Base-by-base conservation (phyloP, 176 grass and related monocot genomes). In the Urochloa ruziziensis region DNA sequence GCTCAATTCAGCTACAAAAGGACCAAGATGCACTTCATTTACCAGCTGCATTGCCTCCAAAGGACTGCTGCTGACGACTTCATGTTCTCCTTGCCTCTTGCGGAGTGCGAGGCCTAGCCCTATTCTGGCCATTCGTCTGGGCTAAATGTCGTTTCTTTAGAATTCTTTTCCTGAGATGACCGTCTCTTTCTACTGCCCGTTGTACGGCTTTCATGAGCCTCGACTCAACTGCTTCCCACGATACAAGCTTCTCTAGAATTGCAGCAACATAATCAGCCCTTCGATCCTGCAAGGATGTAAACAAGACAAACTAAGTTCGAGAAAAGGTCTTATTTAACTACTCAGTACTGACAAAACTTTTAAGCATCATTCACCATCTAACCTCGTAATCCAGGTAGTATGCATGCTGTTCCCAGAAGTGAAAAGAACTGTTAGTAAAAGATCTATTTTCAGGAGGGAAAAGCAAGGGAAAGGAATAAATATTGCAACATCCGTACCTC, bases 361-460 rank as follows among this genome's bases (percentile, higher is more conserved):
- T 19, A 47, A 75, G 61, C 52, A 59, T 33, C 29, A 30, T 57
- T 47, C 4, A 1, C 2, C 44, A 64, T 78, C 84, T 88, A 74
- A 98, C 96, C 93, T 98, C 91, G 49, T 96, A 94, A 80, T 98
- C 96, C 81, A 93, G 81, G 82, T 92, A 94, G 67, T 98, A 98
- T 4, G 96, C 96, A 33, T 96, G 93, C 96, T 98, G 87, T 73
- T 77, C 2, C 24, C 2, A 14, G 33, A 62, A 42, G 1, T 32
- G 49, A 89, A 17, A 59, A 32, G 67, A 76, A 29, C 54, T 2
- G 44, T 92, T 78, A 95, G 88, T 37, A 19, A 19, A 19, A 73
- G 39, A 57, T 42, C 28, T 61, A 18, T n/a, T 82, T 18, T 1
- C 10, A 78, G 51, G 8, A 69, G 53, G 48, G 43, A 18, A 73